These are phyloP conservation scores for Pseudocercospora fuligena DNA, from an alignment of 2,329 filamentous ascomycete species.

Conservation along the genomic window DNA sequence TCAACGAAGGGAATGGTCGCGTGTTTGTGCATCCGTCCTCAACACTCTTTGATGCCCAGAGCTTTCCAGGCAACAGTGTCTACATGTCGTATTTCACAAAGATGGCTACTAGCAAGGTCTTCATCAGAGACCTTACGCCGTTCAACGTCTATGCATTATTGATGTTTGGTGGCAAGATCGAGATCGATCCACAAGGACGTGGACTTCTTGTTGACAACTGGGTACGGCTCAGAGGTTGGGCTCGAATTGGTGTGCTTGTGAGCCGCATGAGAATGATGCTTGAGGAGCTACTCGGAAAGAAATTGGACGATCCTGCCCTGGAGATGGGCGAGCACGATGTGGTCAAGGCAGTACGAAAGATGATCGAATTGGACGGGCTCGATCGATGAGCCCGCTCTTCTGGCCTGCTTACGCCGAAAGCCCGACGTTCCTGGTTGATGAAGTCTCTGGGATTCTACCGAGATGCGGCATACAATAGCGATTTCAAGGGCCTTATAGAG, in stretches of 20 bases:
- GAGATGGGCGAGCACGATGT: constrained; percentile 61
- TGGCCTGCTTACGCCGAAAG: background rate
- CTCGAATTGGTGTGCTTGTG: constrained; percentile 88
- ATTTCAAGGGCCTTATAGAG: background rate
- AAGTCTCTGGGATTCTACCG: background rate
- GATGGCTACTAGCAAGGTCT: constrained; percentile 90
- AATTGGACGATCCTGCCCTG: constrained; percentile 73
- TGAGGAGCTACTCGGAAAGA: constrained; percentile 79
- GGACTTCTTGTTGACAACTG: constrained; percentile 91
- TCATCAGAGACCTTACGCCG: constrained; percentile 87
- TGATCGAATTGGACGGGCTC: constrained; percentile 84
- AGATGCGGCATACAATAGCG: too few species aligned
- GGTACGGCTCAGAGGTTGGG: constrained; percentile 87
- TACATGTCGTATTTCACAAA: constrained; percentile 92
- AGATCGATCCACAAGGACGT: constrained; percentile 83
- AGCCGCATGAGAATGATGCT: constrained; percentile 82
- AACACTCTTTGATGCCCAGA: constrained; percentile 81
- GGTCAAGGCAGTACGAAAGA: constrained; percentile 74
- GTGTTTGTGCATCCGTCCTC: constrained; percentile 94
- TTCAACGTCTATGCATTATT: constrained; percentile 89
- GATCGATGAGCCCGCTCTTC: constrained; percentile 34
- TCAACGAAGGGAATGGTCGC: constrained; percentile 77
- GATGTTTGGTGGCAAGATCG: constrained; percentile 83
- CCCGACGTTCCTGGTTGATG: background rate
- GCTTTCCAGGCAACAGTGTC: constrained; percentile 72